Base-by-base conservation (phyloP, 352 stramenopile genomes). In the Globisporangium takayamanum region DNA sequence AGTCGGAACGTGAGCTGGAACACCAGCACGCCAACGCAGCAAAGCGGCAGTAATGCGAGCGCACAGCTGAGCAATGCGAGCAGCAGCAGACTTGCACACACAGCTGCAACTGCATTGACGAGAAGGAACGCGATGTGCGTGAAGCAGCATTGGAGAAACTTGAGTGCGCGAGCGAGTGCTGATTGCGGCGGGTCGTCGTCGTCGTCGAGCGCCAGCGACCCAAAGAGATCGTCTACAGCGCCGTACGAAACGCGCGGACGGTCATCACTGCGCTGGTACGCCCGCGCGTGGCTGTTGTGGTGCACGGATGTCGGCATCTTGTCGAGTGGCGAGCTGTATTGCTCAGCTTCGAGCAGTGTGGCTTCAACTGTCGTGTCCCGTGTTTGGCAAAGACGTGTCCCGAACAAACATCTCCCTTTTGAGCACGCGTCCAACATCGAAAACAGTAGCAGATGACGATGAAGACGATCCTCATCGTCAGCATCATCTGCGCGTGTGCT, bases 1-100 rank as follows among this genome's bases (percentile, higher is more conserved):
- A 63, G 25, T 2, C 49, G 55, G 50, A 72, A 72, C 30, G 67
- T 39, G 39, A 59, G 45, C 2, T 53, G 51, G 58, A 73, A 67
- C 18, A 60, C 53, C 42, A 64, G 26, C 8, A 63, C 33, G 6
- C 66, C 66, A 3, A 69, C 50, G 14, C 66, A 57, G 33, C 66
- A 73, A 1, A 69, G 51, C 25, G 62, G 66, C 5, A 63, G 11
- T 15, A 66, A 55, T 50, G 49, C 45, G 7, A 60, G 16, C 26
- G 57, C 51, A 15, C 52, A 57, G 26, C n/a, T 6, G 26, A 69
- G 55, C 39, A 64, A 12, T 44, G 49, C 39, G 0, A 68, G 45
- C 41, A 63, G 30, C 15, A 60, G 37, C 0, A 68, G 36, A 5
- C 36, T 50, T 10, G 58, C 39, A 30, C 45, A n/a, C 44, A 57